Evolutionary conservation across 2,329 filamentous ascomycete species (phyloP).

Genomic region (Fusarium sp.): DNA sequence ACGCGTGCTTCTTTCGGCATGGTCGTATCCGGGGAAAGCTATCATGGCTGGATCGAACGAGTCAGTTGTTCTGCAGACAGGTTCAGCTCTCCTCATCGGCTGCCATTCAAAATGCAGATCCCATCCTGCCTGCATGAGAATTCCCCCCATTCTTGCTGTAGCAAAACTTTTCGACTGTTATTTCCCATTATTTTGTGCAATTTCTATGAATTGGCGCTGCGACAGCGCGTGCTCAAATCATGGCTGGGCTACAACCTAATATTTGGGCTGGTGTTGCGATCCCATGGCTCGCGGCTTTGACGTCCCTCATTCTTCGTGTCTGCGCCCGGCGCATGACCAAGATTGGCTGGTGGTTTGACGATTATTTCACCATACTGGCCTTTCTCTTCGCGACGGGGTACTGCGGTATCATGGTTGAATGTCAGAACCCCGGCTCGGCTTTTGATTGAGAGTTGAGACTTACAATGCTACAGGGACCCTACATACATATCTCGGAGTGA

Average conservation of each 20-base stretch:
- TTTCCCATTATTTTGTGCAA: neutral
- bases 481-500: slow-evolving; percentile 31
- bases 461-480: slow-evolving; percentile 24
- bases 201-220: neutral
- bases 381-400: slow-evolving; percentile 35
- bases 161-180: neutral
- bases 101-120: neutral
- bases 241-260: slow-evolving; percentile 38
- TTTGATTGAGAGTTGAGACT: neutral
- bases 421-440: neutral
- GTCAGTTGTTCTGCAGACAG: neutral
- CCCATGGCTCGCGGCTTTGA: slow-evolving; percentile 36
- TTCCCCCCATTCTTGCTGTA: neutral
- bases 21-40: neutral
- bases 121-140: neutral
- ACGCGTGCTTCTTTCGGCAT: neutral
- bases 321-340: slow-evolving; percentile 37
- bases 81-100: neutral
- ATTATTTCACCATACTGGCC: slow-evolving; percentile 33
- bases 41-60: neutral
- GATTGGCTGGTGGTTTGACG: slow-evolving; percentile 37
- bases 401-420: slow-evolving; percentile 29
- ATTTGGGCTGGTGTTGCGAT: slow-evolving; percentile 33
- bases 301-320: slow-evolving; percentile 25
- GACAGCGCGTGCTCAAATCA: neutral